Conservation (phyloP, 2,329 filamentous ascomycete species). For the Neurospora sp. region DNA sequence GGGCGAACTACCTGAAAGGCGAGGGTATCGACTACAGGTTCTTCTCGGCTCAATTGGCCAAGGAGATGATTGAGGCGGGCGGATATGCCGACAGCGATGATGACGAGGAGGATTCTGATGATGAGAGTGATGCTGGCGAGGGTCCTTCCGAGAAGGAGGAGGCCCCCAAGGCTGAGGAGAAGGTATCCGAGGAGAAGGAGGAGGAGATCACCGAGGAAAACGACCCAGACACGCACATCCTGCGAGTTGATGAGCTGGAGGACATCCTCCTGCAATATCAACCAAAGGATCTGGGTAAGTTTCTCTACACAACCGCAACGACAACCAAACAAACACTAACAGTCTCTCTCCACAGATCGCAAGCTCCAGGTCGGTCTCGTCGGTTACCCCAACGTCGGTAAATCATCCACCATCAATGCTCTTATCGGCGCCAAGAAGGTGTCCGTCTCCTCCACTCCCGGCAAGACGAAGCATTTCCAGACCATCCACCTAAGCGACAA, state of each 20-base stretch:
- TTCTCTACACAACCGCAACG: neutral
- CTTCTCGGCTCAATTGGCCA: slow-evolving; percentile 89
- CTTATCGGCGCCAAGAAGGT: slow-evolving; percentile 98
- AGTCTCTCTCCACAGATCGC: slow-evolving; percentile 24
- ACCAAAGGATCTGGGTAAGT: slow-evolving; percentile 41
- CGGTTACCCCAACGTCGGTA: slow-evolving; percentile 97
- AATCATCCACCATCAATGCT: slow-evolving; percentile 98
- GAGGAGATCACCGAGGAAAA: slow-evolving; percentile 23
- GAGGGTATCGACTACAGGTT: slow-evolving; percentile 84
- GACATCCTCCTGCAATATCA: slow-evolving; percentile 71
- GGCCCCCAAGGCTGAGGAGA: slow-evolving; percentile 18
- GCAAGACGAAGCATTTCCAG: slow-evolving; percentile 99
- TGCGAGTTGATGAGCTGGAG: slow-evolving; percentile 90
- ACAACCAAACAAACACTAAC: neutral
- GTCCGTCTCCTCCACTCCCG: slow-evolving; percentile 91
- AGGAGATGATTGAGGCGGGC: slow-evolving; percentile 68
- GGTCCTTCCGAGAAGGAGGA: slow-evolving; percentile 11
- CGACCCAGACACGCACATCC: slow-evolving; percentile 62
- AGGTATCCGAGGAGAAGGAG: slow-evolving; percentile 22
- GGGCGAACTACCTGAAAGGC: slow-evolving; percentile 78
- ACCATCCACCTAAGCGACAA: slow-evolving; percentile 87
- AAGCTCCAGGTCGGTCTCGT: slow-evolving; percentile 90
- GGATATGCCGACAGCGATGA: slow-evolving; percentile 19
- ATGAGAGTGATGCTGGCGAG: slow-evolving; percentile 13
- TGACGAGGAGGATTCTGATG: slow-evolving; percentile 24